A percentile compares a stretch with the other conserved stretches of the same genome.
These are phyloP conservation scores for Chlamydomonas schloesseri DNA, from an alignment of 139 green algal genomes.

Conservation along the genomic window DNA sequence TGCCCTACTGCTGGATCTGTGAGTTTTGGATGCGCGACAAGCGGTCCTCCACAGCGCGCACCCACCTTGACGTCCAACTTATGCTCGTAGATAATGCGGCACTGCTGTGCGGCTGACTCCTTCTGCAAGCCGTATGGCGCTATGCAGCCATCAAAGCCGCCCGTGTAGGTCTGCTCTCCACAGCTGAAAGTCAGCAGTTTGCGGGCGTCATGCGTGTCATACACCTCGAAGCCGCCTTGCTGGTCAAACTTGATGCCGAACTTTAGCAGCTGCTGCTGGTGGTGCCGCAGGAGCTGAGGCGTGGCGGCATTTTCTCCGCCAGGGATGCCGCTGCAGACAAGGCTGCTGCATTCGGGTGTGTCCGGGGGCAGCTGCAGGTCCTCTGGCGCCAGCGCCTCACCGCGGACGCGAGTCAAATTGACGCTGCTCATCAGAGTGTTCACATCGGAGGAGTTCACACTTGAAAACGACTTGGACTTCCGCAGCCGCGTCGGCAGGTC, in stretches of 20 bases:
- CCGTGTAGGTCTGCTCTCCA: neutral
- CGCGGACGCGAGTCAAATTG: neutral
- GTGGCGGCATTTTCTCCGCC: neutral
- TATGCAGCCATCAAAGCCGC: neutral
- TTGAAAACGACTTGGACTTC: neutral
- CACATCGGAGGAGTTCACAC: neutral
- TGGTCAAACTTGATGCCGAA: neutral
- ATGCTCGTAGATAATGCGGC: neutral
- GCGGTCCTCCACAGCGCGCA: neutral
- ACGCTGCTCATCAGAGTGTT: neutral
- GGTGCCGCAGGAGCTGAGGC: neutral
- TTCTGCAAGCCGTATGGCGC: neutral
- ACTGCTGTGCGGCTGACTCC: neutral
- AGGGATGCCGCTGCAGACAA: neutral
- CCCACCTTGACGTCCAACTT: neutral
- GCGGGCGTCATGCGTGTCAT: neutral
- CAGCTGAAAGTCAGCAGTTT: neutral
- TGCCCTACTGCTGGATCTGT: neutral
- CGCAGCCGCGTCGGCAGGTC: too few relatives aligned
- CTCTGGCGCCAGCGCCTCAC: neutral
- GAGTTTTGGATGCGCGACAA: neutral
- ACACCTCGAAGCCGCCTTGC: neutral
- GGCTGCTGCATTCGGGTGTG: neutral
- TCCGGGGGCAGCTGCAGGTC: neutral
- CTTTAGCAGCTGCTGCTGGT: neutral